Evolutionary conservation across 805 yeast genomes (phyloP).

Genomic region (Sugiyamaella qingdaonensis): DNA sequence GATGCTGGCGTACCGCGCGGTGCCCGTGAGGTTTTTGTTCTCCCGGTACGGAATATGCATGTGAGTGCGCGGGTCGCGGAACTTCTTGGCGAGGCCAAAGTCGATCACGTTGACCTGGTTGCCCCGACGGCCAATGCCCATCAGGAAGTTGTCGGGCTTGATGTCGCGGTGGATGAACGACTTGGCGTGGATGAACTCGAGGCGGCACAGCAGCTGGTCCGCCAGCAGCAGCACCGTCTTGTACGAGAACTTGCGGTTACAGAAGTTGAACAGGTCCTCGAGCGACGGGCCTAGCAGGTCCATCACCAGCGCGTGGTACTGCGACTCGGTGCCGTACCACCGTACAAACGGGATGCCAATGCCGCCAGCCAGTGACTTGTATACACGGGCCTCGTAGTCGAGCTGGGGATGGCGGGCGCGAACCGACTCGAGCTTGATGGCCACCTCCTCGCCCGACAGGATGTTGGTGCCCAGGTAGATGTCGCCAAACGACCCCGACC

Average conservation of each 20-base stretch:
- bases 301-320: slow-evolving; percentile 94
- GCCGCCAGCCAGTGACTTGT: slow-evolving; percentile 91
- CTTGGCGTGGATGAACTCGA: slow-evolving; percentile 93
- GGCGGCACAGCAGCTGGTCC: slow-evolving; percentile 89
- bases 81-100: slow-evolving; percentile 91
- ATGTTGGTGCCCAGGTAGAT: slow-evolving; percentile 90
- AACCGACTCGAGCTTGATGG: slow-evolving; percentile 86
- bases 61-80: slow-evolving; percentile 89
- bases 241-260: slow-evolving; percentile 87
- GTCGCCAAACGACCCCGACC: slow-evolving; percentile 97
- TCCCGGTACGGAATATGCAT: slow-evolving; percentile 94
- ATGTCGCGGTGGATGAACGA: slow-evolving; percentile 84
- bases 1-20: slow-evolving; percentile 93
- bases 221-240: slow-evolving; percentile 91
- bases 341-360: slow-evolving; percentile 96
- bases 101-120: slow-evolving; percentile 91
- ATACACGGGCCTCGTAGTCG: slow-evolving; percentile 95
- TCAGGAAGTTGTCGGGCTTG: slow-evolving; percentile 78
- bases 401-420: slow-evolving; percentile 94
- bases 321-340: slow-evolving; percentile 96
- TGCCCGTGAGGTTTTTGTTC: slow-evolving; percentile 93
- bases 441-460: slow-evolving; percentile 95
- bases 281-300: slow-evolving; percentile 92
- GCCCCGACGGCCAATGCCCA: slow-evolving; percentile 93
- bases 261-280: slow-evolving; percentile 93